Conservation (phyloP, 768 basidiomycete genomes). For the Lentinula sp. region DNA sequence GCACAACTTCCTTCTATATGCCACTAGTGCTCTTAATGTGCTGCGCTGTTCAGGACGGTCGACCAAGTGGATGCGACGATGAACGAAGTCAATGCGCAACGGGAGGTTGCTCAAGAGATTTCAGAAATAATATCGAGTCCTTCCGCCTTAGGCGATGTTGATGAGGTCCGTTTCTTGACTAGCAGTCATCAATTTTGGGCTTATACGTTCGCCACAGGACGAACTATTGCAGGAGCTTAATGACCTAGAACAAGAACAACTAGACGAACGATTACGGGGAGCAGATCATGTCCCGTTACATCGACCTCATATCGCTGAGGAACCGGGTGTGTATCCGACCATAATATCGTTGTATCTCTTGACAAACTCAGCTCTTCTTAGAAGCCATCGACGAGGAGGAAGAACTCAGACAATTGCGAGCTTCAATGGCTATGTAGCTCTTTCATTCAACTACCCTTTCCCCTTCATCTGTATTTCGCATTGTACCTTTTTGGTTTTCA, state of each 20-base stretch:
- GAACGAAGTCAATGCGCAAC: constrained; percentile 82
- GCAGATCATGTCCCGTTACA: constrained; percentile 91
- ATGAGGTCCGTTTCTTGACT: constrained; percentile 53
- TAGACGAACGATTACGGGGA: constrained; percentile 78
- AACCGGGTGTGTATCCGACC: constrained; percentile 40
- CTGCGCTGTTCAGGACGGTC: constrained; percentile 48
- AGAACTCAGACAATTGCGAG: constrained; percentile 85
- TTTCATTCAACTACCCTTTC: constrained; percentile 13
- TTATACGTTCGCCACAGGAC: constrained; percentile 40
- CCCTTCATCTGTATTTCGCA: constrained; percentile 10
- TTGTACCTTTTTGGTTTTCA: constrained; percentile 9
- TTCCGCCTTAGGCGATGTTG: constrained; percentile 44
- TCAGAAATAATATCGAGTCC: constrained; percentile 82
- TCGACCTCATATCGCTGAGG: constrained; percentile 52
- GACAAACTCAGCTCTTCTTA: constrained; percentile 12
- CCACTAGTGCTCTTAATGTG: background rate
- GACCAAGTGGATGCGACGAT: constrained; percentile 90
- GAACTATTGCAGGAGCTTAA: constrained; percentile 76
- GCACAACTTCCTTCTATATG: constrained; percentile 24
- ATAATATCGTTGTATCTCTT: background rate
- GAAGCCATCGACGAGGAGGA: constrained; percentile 87
- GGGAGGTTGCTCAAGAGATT: constrained; percentile 90
- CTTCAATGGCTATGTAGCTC: constrained; percentile 73
- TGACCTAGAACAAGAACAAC: constrained; percentile 81
- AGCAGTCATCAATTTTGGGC: background rate